Evolutionary conservation across 495 filamentous ascomycete genomes (phyloP).

Genomic region (Neurospora sp.): DNA sequence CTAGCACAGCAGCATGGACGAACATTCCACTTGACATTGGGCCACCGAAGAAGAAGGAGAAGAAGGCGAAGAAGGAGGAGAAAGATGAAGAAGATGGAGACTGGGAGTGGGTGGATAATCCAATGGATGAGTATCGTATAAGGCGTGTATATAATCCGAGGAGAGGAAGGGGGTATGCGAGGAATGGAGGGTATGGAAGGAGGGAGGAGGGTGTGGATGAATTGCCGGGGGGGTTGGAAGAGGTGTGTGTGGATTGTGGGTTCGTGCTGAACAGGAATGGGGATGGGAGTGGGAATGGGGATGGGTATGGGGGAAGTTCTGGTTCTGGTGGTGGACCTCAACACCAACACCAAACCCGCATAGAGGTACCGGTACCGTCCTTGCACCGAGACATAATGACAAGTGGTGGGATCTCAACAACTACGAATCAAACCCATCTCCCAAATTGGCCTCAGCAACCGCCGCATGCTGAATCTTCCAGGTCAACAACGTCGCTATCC

Average conservation of each 20-base stretch:
- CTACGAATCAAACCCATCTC: too few species aligned
- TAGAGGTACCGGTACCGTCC: neutral
- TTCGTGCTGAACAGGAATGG: neutral
- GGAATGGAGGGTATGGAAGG: neutral
- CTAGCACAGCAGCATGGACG: neutral
- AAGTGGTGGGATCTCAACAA: neutral
- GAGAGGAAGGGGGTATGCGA: neutral
- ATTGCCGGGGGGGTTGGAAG: neutral
- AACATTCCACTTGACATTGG: neutral
- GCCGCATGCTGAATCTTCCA: too few species aligned
- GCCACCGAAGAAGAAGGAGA: neutral
- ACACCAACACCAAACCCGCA: neutral
- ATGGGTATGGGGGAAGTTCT: neutral
- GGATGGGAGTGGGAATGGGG: neutral
- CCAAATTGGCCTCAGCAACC: too few species aligned
- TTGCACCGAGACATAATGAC: neutral
- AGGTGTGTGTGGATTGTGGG: neutral
- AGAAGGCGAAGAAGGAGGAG: neutral
- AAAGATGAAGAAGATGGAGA: neutral
- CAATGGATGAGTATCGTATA: neutral
- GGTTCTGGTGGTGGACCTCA: neutral
- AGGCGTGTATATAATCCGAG: neutral
- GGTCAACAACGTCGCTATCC: too few species aligned
- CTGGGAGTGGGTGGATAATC: neutral
- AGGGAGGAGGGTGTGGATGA: neutral